Percentiles rank a stretch among this genome's conserved stretches.
Evolutionary conservation across 2,329 filamentous ascomycete species (phyloP).

Genomic region (Fusarium transvaalense): DNA sequence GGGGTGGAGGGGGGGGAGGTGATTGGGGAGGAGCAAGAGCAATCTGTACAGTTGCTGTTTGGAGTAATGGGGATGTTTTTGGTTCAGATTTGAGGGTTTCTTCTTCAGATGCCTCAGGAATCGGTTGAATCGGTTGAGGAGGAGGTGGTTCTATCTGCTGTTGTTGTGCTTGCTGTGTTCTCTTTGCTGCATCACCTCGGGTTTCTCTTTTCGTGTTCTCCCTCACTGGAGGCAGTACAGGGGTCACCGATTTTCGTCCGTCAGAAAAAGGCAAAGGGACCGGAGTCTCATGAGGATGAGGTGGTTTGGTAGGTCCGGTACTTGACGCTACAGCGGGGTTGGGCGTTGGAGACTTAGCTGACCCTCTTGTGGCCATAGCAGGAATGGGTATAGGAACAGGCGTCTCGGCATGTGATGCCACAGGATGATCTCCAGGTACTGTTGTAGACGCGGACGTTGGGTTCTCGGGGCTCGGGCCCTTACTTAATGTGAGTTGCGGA

Average conservation of each 20-base stretch:
- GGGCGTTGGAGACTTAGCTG: constrained; percentile 51
- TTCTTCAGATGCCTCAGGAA: constrained; percentile 23
- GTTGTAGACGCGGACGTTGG: constrained; percentile 36
- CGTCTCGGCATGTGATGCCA: constrained; percentile 55
- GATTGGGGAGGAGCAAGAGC: constrained; percentile 13
- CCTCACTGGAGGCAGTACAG: constrained; percentile 50
- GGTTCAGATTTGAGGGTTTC: constrained; percentile 42
- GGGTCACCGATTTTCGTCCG: constrained; percentile 50
- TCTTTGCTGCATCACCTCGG: constrained; percentile 59
- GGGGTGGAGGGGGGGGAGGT: constrained; percentile 24
- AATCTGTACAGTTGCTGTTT: constrained; percentile 39
- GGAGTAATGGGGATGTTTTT: constrained; percentile 31
- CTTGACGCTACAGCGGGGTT: constrained; percentile 45
- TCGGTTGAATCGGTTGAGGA: constrained; percentile 18
- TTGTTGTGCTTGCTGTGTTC: constrained; percentile 53
- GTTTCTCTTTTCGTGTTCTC: constrained; percentile 60
- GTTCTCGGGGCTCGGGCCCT: constrained; percentile 44
- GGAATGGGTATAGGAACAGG: constrained; percentile 58
- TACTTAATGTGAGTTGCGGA: constrained; percentile 52
- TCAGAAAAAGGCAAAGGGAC: constrained; percentile 55
- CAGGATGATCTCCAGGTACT: constrained; percentile 34
- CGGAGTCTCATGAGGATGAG: constrained; percentile 51
- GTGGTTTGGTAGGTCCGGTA: constrained; percentile 50
- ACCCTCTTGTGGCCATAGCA: constrained; percentile 47
- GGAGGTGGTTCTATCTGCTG: constrained; percentile 23